Percentiles rank a stretch among this genome's conserved stretches.
phyloP scores from a whole-genome alignment of 805 yeast genomes.

The Wickerhamiella spandovensis region DNA sequence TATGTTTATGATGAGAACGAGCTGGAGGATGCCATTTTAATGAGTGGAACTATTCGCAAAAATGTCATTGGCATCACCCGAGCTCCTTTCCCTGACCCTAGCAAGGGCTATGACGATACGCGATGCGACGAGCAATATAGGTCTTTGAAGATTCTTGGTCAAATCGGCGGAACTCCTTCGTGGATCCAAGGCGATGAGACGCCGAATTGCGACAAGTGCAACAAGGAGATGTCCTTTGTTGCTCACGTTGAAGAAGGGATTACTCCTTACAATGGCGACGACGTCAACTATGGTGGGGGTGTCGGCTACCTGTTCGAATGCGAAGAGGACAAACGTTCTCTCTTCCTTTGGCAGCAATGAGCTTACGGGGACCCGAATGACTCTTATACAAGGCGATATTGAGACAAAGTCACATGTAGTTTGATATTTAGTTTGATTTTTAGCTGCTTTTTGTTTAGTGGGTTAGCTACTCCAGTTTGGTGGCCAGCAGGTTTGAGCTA shows the following conservation, averaged over 20 bases:
- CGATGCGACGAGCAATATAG: background rate
- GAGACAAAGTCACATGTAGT: too few relatives aligned
- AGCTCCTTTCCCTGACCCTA: background rate
- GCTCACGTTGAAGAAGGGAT: background rate
- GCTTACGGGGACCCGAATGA: too few relatives aligned
- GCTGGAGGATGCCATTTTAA: background rate
- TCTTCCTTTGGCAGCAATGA: background rate
- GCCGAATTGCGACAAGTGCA: background rate
- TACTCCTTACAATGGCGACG: background rate
- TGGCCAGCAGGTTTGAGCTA: constrained; percentile 45
- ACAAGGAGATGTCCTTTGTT: background rate
- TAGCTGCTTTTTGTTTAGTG: too few relatives aligned
- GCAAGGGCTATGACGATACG: background rate
- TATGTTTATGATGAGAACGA: background rate
- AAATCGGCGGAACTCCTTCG: background rate
- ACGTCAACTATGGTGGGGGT: background rate
- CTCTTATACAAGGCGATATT: too few relatives aligned
- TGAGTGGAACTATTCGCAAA: background rate
- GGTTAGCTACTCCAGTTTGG: background rate
- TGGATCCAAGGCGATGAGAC: background rate
- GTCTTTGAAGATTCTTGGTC: background rate
- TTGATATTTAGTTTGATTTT: too few relatives aligned
- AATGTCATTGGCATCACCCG: background rate
- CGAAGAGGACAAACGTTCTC: background rate
- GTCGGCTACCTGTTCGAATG: background rate